Percentiles rank a stretch among this genome's conserved stretches.
phyloP scores from a whole-genome alignment of 345 rosid genomes.

The Sonneratia caseolaris region DNA sequence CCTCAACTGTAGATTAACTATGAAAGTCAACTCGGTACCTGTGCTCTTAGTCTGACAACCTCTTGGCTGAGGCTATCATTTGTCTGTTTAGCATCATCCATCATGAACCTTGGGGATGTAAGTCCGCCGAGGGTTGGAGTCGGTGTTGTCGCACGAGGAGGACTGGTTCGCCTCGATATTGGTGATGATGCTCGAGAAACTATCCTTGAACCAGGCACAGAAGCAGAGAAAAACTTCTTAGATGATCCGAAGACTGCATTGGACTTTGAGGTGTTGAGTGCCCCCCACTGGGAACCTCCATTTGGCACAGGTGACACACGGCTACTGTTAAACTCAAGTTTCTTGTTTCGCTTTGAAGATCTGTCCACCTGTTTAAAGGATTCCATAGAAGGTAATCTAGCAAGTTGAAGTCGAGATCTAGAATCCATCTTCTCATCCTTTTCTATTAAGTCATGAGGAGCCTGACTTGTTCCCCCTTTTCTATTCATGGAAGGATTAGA shows the following conservation, averaged over 20 bases:
- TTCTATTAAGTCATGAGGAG: conserved; percentile 39
- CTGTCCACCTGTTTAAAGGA: conserved; percentile 70
- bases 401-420: conserved; percentile 66
- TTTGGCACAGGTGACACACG: conserved; percentile 93
- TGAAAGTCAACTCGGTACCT: conserved; percentile 26
- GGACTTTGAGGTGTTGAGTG: conserved; percentile 65
- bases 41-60: conserved; percentile 75
- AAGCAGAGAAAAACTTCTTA: conserved; percentile 93
- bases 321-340: conserved; percentile 82
- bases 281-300: conserved; percentile 85
- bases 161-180: conserved; percentile 85
- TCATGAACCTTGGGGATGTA: conserved; percentile 66
- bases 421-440: conserved; percentile 80
- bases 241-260: conserved; percentile 90
- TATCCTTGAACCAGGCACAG: conserved; percentile 99
- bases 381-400: conserved; percentile 79
- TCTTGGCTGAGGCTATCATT: conserved; percentile 80
- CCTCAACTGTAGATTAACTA: neutral
- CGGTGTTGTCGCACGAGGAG: conserved; percentile 97
- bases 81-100: conserved; percentile 69
- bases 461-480: conserved; percentile 67
- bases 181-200: conserved; percentile 98
- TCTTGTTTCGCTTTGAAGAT: conserved; percentile 67
- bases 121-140: conserved; percentile 91
- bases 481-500: conserved; percentile 63